These are phyloP conservation scores for Chlorophyllum brunneum DNA, from an alignment of 768 basidiomycete species.

Conservation along the genomic window DNA sequence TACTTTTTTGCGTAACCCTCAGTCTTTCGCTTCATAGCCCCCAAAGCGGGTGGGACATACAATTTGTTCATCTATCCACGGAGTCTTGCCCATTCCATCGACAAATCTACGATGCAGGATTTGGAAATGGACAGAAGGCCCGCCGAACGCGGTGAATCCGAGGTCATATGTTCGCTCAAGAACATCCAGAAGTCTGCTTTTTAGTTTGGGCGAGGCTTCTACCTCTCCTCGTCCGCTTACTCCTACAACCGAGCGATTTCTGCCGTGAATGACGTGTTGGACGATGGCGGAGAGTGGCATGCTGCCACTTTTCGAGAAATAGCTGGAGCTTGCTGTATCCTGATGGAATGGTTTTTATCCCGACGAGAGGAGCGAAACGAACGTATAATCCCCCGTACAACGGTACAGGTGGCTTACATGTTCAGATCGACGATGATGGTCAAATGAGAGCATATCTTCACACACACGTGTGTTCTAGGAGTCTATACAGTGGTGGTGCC, in stretches of 20 bases:
- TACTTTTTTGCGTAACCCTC: conserved; percentile 21
- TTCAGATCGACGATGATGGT: not conserved
- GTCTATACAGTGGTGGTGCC: too few species aligned
- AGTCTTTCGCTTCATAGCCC: not conserved
- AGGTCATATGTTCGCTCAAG: conserved; percentile 32
- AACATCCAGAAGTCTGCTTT: conserved; percentile 26
- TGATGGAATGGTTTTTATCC: too few species aligned
- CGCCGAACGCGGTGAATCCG: conserved; percentile 45
- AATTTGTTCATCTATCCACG: conserved; percentile 40
- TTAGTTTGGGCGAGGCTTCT: conserved; percentile 16
- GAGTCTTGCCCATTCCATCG: conserved; percentile 27
- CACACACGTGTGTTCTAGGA: not conserved
- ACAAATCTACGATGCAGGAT: conserved; percentile 39
- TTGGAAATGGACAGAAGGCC: conserved; percentile 46
- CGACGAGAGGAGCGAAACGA: too few species aligned
- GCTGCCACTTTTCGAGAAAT: not conserved
- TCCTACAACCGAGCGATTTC: not conserved
- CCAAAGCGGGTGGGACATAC: conserved; percentile 19
- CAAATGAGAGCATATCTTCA: not conserved
- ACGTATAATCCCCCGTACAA: too few species aligned
- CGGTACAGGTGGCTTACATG: too few species aligned
- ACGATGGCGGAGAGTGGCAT: conserved; percentile 8
- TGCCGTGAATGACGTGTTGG: not conserved
- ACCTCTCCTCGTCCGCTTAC: not conserved
- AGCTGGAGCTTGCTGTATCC: too few species aligned